Evolutionary conservation across 1,284 basidiomycete species (phyloP).

Genomic region (Sphagnurus paluster): DNA sequence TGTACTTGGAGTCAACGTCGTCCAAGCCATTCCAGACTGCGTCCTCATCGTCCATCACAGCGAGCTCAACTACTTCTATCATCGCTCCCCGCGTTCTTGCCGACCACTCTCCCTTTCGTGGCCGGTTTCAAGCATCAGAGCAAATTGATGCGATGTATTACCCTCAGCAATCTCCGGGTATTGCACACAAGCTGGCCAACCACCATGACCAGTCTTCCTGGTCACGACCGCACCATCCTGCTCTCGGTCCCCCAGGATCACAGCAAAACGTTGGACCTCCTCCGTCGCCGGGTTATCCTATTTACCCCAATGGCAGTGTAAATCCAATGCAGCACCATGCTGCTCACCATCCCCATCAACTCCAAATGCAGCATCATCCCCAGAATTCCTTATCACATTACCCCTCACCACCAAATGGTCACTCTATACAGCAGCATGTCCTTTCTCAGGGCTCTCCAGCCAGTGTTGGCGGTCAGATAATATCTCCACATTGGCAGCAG

Average conservation of each 20-base stretch:
- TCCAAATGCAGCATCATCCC: slow-evolving; percentile 66
- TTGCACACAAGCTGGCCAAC: slow-evolving; percentile 68
- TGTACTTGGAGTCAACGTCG: slow-evolving; percentile 20
- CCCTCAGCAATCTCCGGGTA: slow-evolving; percentile 76
- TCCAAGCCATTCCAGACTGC: slow-evolving; percentile 14
- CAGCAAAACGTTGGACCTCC: slow-evolving; percentile 55
- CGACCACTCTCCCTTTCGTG: not conserved
- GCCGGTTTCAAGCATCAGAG: slow-evolving; percentile 17
- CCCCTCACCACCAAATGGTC: slow-evolving; percentile 68
- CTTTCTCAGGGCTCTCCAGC: slow-evolving; percentile 69
- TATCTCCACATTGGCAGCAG: slow-evolving; percentile 77
- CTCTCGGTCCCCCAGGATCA: slow-evolving; percentile 56
- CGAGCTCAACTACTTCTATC: slow-evolving; percentile 8
- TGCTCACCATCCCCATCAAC: slow-evolving; percentile 54
- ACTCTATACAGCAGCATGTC: slow-evolving; percentile 52
- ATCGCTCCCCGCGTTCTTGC: not conserved
- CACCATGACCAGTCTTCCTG: slow-evolving; percentile 73
- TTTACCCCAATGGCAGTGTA: slow-evolving; percentile 69
- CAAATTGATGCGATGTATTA: slow-evolving; percentile 66
- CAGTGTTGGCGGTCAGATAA: slow-evolving; percentile 55
- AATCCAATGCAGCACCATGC: slow-evolving; percentile 60
- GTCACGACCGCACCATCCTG: slow-evolving; percentile 61
- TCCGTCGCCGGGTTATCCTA: slow-evolving; percentile 66
- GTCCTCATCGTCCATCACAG: slow-evolving; percentile 18
- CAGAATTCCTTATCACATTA: slow-evolving; percentile 76